Evolutionary conservation across 2,329 filamentous ascomycete species (phyloP).

Genomic region (Trichothecium sympodiale): DNA sequence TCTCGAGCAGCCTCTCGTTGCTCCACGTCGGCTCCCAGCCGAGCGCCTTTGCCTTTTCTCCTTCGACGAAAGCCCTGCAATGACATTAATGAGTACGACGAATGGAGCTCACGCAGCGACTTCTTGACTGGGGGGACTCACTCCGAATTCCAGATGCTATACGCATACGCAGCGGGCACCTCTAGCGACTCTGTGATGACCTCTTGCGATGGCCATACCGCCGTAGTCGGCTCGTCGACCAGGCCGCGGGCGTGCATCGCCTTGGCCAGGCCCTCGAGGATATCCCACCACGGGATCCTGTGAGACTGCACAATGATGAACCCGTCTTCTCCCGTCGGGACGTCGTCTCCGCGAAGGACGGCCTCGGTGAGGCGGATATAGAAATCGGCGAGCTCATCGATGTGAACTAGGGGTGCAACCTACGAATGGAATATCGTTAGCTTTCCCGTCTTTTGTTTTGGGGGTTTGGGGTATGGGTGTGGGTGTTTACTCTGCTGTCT

Average conservation of each 20-base stretch:
- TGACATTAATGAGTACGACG: too few species aligned
- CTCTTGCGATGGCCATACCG: constrained; percentile 19
- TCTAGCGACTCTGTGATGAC: constrained; percentile 17
- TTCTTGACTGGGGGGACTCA: too few species aligned
- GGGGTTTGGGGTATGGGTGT: not conserved
- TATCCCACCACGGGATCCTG: constrained; percentile 15
- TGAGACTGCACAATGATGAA: constrained; percentile 23
- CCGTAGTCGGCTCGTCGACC: constrained; percentile 11
- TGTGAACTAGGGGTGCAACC: constrained; percentile 15
- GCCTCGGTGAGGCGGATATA: constrained; percentile 17
- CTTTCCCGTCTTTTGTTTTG: too few species aligned
- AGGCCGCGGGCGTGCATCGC: constrained; percentile 17
- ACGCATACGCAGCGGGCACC: constrained; percentile 12
- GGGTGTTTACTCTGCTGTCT: not conserved
- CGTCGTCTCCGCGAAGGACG: constrained; percentile 14
- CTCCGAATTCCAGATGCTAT: not conserved
- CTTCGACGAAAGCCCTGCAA: too few species aligned
- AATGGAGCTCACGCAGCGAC: too few species aligned
- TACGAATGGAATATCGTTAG: too few species aligned
- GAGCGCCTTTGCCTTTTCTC: constrained; percentile 5
- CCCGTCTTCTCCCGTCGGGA: constrained; percentile 17
- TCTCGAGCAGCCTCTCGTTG: constrained; percentile 12
- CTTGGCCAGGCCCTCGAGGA: constrained; percentile 15
- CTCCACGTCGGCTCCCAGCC: constrained; percentile 19
- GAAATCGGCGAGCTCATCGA: constrained; percentile 18